Percentiles rank a stretch among this genome's conserved stretches.
These are phyloP conservation scores for Solanum sejunctum DNA, from an alignment of 257 asterid species.

Conservation along the genomic window DNA sequence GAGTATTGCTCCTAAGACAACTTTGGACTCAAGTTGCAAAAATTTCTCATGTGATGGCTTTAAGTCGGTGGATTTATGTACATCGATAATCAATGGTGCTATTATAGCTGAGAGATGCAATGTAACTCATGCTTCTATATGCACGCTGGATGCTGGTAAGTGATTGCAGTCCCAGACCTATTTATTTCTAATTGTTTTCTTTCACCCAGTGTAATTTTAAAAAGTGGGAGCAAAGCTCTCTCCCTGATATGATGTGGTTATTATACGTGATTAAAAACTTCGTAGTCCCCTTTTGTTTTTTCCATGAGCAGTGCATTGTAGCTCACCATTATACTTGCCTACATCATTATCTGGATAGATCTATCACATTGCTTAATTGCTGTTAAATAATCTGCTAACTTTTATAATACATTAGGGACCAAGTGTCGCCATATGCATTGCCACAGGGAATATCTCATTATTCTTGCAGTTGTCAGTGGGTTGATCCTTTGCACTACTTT, in stretches of 20 bases:
- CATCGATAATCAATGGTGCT: conserved; percentile 40
- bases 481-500: conserved; percentile 65
- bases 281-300: not conserved
- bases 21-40: conserved; percentile 28
- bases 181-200: not conserved
- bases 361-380: not conserved
- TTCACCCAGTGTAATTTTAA: not conserved
- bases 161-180: not conserved
- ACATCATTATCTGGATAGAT: not conserved
- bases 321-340: not conserved
- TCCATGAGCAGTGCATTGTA: not conserved
- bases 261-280: not conserved
- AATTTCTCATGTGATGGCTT: conserved; percentile 29
- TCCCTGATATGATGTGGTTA: not conserved
- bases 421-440: conserved; percentile 78
- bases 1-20: conserved; percentile 15
- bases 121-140: conserved; percentile 40
- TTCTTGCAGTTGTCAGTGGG: conserved; percentile 89
- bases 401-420: conserved; percentile 32
- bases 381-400: not conserved
- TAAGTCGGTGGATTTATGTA: conserved; percentile 32
- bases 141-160: conserved; percentile 60
- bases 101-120: conserved; percentile 60
- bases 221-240: not conserved
- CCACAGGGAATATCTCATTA: conserved; percentile 71